Base-by-base conservation (phyloP, 108 stramenopile genomes). In the Cyclostephanos invisitatus region DNA sequence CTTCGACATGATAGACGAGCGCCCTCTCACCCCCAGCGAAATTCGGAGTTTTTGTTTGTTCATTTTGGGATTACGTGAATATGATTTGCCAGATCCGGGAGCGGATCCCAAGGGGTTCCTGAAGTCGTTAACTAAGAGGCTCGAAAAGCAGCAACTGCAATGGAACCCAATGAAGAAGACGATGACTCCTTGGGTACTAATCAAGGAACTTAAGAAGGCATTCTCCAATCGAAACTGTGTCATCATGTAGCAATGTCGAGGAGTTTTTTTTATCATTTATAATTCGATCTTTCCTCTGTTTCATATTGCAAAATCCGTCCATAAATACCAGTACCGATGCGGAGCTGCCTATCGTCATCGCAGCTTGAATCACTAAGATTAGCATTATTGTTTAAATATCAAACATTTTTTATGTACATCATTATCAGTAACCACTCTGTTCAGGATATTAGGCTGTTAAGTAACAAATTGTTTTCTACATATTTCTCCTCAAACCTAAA, bases 1-100 rank as follows among this genome's bases (percentile, higher is more conserved):
- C 7, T 87, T 96, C 63, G 91, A 89, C 48, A 50, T 91, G 54
- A 68, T 94, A 42, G 92, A 94, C 64, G 91, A 96, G 57, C 61
- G 89, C 17, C 72, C 78, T 3, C 67, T 94, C 48, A 85, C 81
- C n/a, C 68, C 58, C 37, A 73, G 70, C 44, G 93, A 94, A 72
- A 56, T 89, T 6, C 70, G 86, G 35, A 75, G 84, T 37, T 90
- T 89, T 57, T 84, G 86, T 35, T 72, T 62, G 3, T 37, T 91
- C 9, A 44, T 94, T n/a, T 90, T 96, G 82, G 94, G 94, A 5
- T 59, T 76, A 24, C 78, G 69, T 20, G 77, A 83, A 17, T 65
- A 77, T 61, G 72, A 73, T 5, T 46, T 83, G 20, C 79, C 84
- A 21, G 82, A 87, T 62, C 76, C 82, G 21, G 62, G 68, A 32